A percentile compares a stretch with the other conserved stretches of the same genome.
These are phyloP conservation scores for Sphaerulina musiva DNA, from an alignment of 2,329 filamentous ascomycete genomes.

Conservation along the genomic window DNA sequence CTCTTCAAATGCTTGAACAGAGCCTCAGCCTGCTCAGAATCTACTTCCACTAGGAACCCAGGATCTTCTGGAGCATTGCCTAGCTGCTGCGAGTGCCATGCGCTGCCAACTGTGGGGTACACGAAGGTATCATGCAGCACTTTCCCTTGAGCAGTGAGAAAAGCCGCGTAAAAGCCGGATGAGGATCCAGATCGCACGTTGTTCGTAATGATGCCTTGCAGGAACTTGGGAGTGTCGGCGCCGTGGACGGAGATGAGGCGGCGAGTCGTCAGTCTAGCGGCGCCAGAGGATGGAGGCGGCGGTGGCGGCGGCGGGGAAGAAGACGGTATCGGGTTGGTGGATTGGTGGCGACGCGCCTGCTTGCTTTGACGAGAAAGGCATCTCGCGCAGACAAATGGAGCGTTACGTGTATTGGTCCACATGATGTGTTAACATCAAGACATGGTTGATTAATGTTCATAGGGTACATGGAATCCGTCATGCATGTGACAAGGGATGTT, in stretches of 20 bases:
- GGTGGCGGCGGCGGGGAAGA: conserved; percentile 40
- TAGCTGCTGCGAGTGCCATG: conserved; percentile 25
- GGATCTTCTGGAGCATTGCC: conserved; percentile 32
- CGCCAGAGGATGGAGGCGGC: conserved; percentile 48
- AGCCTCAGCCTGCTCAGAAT: conserved; percentile 56
- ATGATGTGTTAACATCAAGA: conserved; percentile 4
- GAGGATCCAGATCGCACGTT: conserved; percentile 50
- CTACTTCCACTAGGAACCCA: conserved; percentile 75
- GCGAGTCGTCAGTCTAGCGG: conserved; percentile 60
- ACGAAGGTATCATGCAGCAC: conserved; percentile 87
- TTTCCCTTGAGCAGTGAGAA: conserved; percentile 74
- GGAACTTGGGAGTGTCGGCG: conserved; percentile 70
- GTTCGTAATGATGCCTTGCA: conserved; percentile 81
- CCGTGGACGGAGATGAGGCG: conserved; percentile 74
- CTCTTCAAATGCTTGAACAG: conserved; percentile 69
- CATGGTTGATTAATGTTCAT: background rate
- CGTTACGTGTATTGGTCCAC: conserved; percentile 8
- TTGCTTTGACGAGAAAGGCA: conserved; percentile 18
- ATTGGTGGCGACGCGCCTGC: conserved; percentile 11
- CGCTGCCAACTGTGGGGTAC: conserved; percentile 54
- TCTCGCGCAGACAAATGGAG: conserved; percentile 21
- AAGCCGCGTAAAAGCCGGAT: conserved; percentile 68
- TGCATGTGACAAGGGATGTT: background rate
- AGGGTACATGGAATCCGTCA: background rate
- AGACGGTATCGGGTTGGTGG: conserved; percentile 28